A percentile compares a stretch with the other conserved stretches of the same genome.
Evolutionary conservation across 2,329 filamentous ascomycete genomes (phyloP).

Genomic region (Calonectria leucothoes): DNA sequence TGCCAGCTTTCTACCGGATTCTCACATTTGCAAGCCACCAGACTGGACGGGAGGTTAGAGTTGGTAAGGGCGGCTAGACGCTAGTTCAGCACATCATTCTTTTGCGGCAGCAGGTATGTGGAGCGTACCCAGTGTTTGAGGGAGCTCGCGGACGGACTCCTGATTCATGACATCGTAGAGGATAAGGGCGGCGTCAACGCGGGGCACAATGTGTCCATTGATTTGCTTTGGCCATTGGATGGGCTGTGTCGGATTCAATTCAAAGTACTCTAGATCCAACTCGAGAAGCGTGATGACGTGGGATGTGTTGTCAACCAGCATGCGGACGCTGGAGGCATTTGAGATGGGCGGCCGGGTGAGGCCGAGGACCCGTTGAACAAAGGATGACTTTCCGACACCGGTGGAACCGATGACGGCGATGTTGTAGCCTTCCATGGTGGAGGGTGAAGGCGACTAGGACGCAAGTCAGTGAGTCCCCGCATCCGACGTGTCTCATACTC

Average conservation of each 20-base stretch:
- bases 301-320: conserved; percentile 67
- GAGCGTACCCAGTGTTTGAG: conserved; percentile 78
- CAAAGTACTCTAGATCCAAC: conserved; percentile 74
- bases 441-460: conserved; percentile 43
- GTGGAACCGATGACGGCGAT: conserved; percentile 75
- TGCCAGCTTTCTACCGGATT: conserved; percentile 76
- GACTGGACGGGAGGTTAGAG: conserved; percentile 78
- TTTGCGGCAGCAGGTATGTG: neutral
- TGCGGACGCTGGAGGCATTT: conserved; percentile 66
- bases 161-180: conserved; percentile 89
- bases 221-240: conserved; percentile 77
- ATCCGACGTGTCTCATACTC: conserved; percentile 27
- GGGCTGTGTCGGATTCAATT: conserved; percentile 66
- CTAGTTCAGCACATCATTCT: conserved; percentile 20
- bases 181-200: conserved; percentile 84
- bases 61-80: conserved; percentile 76
- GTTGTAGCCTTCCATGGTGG: conserved; percentile 69
- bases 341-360: conserved; percentile 63
- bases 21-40: conserved; percentile 94
- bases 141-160: conserved; percentile 79
- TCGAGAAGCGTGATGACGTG: conserved; percentile 73
- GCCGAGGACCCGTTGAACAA: conserved; percentile 73
- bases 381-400: conserved; percentile 76
- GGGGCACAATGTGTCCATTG: conserved; percentile 77
- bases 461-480: conserved; percentile 40